Evolutionary conservation across 345 rosid species (phyloP).

Genomic region (Luvunga scandens): DNA sequence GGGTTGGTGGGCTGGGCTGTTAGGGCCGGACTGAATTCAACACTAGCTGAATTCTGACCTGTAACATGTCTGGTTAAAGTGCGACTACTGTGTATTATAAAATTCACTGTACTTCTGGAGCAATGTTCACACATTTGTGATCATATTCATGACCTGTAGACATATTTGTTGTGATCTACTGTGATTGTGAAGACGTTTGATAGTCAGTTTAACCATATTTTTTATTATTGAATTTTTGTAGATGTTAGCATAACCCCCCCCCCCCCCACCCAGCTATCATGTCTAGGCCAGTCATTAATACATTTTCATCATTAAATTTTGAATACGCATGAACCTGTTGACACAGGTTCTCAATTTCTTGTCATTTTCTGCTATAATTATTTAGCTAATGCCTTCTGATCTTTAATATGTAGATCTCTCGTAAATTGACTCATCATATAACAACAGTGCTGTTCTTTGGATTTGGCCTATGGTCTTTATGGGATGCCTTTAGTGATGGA

Average conservation of each 20-base stretch:
- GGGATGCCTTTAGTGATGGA: slow-evolving; percentile 71
- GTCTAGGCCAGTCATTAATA: neutral
- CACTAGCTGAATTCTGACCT: neutral
- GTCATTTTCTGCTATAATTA: neutral
- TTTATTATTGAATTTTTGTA: neutral
- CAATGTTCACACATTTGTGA: neutral
- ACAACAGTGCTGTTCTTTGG: slow-evolving; percentile 78
- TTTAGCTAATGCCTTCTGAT: slow-evolving; percentile 6
- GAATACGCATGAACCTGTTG: neutral
- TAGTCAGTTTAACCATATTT: neutral
- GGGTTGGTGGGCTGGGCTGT: neutral
- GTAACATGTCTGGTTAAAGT: neutral
- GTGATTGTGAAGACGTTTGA: neutral
- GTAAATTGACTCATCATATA: slow-evolving; percentile 84
- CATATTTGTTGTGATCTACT: neutral
- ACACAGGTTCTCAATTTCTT: neutral
- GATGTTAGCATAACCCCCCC: neutral
- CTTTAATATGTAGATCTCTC: slow-evolving; percentile 64
- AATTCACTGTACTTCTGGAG: neutral
- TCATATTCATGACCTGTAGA: neutral
- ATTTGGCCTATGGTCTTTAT: slow-evolving; percentile 84
- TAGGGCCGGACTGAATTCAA: neutral
- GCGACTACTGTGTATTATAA: neutral
- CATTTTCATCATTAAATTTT: slow-evolving; percentile 1
- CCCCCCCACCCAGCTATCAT: no score